Conservation (phyloP, 441 rosid genomes). For the Erysimum pusillum region DNA sequence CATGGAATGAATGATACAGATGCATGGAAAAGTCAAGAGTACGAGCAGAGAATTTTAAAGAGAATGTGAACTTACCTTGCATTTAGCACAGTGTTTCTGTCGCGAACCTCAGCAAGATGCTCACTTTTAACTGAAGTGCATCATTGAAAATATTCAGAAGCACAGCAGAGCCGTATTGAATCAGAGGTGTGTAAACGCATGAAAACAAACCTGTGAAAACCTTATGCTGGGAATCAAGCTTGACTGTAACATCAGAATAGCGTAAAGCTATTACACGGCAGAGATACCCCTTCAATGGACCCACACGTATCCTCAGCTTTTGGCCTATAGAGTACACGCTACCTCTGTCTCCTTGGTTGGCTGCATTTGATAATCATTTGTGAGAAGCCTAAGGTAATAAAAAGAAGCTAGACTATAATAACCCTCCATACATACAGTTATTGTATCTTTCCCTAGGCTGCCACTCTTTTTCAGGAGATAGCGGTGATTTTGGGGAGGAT, state of each 20-base stretch:
- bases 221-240: slow-evolving; percentile 89
- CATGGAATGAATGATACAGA: too few relatives aligned
- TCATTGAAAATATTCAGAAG: slow-evolving; percentile 32
- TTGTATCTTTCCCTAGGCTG: slow-evolving; percentile 66
- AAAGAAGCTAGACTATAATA: slow-evolving; percentile 20
- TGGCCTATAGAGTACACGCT: slow-evolving; percentile 84
- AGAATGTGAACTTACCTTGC: slow-evolving; percentile 53
- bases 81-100: slow-evolving; percentile 61
- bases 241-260: slow-evolving; percentile 84
- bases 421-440: slow-evolving; percentile 63
- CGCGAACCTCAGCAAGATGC: slow-evolving; percentile 90
- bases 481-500: slow-evolving; percentile 87
- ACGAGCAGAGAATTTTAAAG: not conserved
- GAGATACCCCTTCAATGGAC: slow-evolving; percentile 92
- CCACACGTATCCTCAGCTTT: slow-evolving; percentile 88
- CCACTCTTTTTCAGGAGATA: slow-evolving; percentile 73
- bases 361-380: slow-evolving; percentile 56
- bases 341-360: slow-evolving; percentile 71
- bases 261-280: slow-evolving; percentile 90
- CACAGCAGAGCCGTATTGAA: slow-evolving; percentile 14
- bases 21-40: slow-evolving; percentile 14
- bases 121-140: slow-evolving; percentile 77
- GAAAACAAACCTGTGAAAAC: slow-evolving; percentile 74
- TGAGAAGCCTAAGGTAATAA: slow-evolving; percentile 37
- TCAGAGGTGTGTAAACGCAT: slow-evolving; percentile 14